These are phyloP conservation scores for Calophaca sinica DNA, from an alignment of 306 rosid species.

Conservation along the genomic window DNA sequence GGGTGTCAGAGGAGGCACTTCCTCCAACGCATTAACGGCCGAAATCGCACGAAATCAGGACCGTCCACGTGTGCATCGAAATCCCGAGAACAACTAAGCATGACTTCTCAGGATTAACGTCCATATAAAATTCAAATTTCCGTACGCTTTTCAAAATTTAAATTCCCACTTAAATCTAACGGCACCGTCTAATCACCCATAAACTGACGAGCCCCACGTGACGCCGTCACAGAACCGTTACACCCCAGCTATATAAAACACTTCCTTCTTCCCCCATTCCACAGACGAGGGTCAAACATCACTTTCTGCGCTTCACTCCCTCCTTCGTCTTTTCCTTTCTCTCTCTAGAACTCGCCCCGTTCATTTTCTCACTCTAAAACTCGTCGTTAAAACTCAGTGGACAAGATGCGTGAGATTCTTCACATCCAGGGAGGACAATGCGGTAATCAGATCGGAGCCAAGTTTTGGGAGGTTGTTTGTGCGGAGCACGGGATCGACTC, in stretches of 20 bases:
- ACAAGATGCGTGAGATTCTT: constrained; percentile 67
- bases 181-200: constrained; percentile 44
- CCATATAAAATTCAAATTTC: constrained; percentile 20
- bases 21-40: constrained; percentile 15
- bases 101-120: neutral
- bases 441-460: constrained; percentile 60
- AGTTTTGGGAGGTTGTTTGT: constrained; percentile 64
- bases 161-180: constrained; percentile 60
- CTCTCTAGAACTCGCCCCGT: neutral
- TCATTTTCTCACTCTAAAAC: constrained; percentile 17
- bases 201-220: constrained; percentile 14
- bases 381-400: constrained; percentile 24
- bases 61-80: neutral
- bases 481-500: constrained; percentile 66
- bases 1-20: constrained; percentile 28
- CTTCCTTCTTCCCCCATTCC: neutral
- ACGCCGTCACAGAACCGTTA: constrained; percentile 51
- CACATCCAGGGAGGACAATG: constrained; percentile 69
- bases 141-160: constrained; percentile 55
- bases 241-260: constrained; percentile 44
- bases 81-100: neutral
- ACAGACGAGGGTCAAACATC: constrained; percentile 12
- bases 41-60: neutral
- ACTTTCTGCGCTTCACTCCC: neutral
- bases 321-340: neutral